Conservation (phyloP, 345 rosid species). For the Isatis tinctoria region DNA sequence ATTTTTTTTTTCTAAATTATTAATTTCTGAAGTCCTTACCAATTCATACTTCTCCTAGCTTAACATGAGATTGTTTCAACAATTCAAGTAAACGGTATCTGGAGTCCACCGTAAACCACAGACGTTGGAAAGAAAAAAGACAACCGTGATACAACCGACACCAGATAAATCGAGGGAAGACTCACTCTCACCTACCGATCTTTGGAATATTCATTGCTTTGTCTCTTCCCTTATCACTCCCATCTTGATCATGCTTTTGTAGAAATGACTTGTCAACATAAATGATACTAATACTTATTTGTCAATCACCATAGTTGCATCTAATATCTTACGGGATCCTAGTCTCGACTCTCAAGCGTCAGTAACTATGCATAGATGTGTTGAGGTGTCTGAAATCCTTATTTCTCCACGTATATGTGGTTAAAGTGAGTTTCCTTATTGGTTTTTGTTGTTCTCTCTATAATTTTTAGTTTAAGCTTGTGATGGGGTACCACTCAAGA, state of each 20-base stretch:
- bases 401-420: neutral
- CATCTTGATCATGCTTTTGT: neutral
- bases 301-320: neutral
- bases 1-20: neutral
- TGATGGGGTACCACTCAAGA: constrained; percentile 5
- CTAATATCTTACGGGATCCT: neutral
- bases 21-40: neutral
- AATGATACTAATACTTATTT: neutral
- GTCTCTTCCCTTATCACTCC: neutral
- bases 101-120: neutral
- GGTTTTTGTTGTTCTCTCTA: neutral
- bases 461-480: too few species aligned
- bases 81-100: neutral
- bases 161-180: neutral
- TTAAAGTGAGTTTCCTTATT: neutral
- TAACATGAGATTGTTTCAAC: neutral
- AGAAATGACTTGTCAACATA: neutral
- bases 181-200: neutral
- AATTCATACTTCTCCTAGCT: neutral
- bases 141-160: neutral
- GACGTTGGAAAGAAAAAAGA: neutral
- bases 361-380: neutral
- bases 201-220: constrained; percentile 16
- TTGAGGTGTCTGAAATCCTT: neutral
- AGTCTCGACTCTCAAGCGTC: neutral